phyloP scores from a whole-genome alignment of 2,329 filamentous ascomycete species.

The Monilinia aucupariae region DNA sequence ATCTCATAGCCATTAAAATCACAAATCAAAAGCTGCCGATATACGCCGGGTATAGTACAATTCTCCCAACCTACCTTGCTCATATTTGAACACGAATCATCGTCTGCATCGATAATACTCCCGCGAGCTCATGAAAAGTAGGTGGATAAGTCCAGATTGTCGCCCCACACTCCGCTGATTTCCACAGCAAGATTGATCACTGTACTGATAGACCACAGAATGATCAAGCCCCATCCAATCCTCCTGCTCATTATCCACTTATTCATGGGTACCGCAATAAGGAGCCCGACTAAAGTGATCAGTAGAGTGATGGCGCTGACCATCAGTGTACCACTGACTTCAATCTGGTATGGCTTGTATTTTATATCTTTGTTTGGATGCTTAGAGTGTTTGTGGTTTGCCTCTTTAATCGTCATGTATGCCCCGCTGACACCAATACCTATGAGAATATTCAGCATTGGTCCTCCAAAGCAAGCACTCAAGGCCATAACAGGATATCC shows the following conservation, averaged over 20 bases:
- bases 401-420: constrained; percentile 74
- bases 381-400: constrained; percentile 58
- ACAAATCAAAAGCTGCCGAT: neutral
- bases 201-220: constrained; percentile 76
- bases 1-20: neutral
- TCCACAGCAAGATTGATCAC: constrained; percentile 77
- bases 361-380: constrained; percentile 59
- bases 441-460: constrained; percentile 93
- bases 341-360: constrained; percentile 75
- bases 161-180: constrained; percentile 46
- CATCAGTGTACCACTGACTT: constrained; percentile 78
- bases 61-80: neutral
- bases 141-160: constrained; percentile 4
- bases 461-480: constrained; percentile 94
- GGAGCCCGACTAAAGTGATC: constrained; percentile 68
- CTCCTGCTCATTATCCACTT: constrained; percentile 77
- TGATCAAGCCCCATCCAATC: constrained; percentile 77
- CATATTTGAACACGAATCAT: neutral
- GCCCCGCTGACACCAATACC: constrained; percentile 88
- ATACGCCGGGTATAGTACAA: neutral
- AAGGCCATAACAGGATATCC: constrained; percentile 95
- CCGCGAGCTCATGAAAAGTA: neutral
- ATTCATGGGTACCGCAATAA: constrained; percentile 78
- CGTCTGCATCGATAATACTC: neutral
- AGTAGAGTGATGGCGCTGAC: constrained; percentile 81